phyloP scores from a whole-genome alignment of 495 filamentous ascomycete species.

The Podospora bellae-mahoneyi region DNA sequence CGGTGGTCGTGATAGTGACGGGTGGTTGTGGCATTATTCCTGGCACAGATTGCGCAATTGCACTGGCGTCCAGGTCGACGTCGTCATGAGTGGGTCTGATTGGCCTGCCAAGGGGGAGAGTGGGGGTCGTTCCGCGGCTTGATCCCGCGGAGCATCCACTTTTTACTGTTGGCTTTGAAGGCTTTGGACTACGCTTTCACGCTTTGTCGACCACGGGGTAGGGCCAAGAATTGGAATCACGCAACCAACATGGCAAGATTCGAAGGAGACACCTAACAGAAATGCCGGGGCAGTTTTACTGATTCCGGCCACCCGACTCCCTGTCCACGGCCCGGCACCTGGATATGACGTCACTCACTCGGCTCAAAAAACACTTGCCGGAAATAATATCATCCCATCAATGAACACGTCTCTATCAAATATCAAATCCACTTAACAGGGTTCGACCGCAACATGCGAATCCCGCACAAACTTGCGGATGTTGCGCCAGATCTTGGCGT shows the following conservation, averaged over 20 bases:
- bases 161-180: neutral
- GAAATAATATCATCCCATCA: neutral
- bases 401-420: neutral
- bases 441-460: neutral
- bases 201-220: neutral
- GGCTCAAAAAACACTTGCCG: neutral
- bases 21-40: neutral
- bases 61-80: neutral
- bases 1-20: neutral
- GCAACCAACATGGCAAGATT: neutral
- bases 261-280: neutral
- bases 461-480: neutral
- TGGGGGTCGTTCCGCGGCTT: neutral
- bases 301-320: neutral
- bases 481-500: neutral
- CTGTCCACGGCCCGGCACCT: neutral
- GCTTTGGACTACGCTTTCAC: too few species aligned
- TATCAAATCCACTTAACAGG: neutral
- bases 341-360: neutral
- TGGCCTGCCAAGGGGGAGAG: neutral
- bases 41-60: constrained; percentile 3
- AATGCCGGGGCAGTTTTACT: neutral
- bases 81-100: neutral
- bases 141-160: neutral
- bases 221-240: neutral